Evolutionary conservation across 768 basidiomycete species (phyloP).

Genomic region (Russula vinacea): DNA sequence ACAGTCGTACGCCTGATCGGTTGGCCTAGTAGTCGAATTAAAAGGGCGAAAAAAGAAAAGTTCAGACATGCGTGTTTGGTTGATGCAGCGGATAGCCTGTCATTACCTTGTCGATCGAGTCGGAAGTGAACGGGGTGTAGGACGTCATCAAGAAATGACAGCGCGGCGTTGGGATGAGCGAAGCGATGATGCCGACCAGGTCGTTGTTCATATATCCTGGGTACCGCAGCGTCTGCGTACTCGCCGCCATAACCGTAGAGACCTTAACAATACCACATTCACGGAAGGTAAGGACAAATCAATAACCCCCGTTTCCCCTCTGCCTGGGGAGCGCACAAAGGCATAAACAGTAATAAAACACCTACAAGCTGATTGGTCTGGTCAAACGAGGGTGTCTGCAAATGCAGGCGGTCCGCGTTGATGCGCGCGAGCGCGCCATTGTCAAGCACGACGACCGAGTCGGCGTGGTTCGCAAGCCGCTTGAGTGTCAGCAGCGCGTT

Average conservation of each 20-base stretch:
- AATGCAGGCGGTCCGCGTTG: slow-evolving; percentile 86
- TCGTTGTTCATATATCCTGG: slow-evolving; percentile 99
- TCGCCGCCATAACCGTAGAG: slow-evolving; percentile 96
- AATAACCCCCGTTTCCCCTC: not conserved
- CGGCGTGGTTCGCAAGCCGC: slow-evolving; percentile 91
- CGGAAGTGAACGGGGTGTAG: slow-evolving; percentile 97
- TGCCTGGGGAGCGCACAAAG: not conserved
- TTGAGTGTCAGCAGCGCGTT: slow-evolving; percentile 93
- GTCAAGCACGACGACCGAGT: slow-evolving; percentile 95
- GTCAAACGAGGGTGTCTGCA: slow-evolving; percentile 83
- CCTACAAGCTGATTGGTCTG: slow-evolving; percentile 86
- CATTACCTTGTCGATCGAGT: slow-evolving; percentile 88
- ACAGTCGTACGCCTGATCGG: slow-evolving; percentile 95
- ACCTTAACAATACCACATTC: slow-evolving; percentile 49
- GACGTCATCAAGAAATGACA: slow-evolving; percentile 99
- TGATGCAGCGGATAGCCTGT: not conserved
- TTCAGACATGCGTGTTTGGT: slow-evolving; percentile 15
- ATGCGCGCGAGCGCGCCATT: slow-evolving; percentile 93
- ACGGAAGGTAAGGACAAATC: not conserved
- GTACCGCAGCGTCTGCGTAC: slow-evolving; percentile 94
- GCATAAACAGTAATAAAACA: not conserved
- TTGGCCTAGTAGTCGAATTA: slow-evolving; percentile 67
- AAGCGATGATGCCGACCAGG: slow-evolving; percentile 93
- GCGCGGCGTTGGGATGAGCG: slow-evolving; percentile 92
- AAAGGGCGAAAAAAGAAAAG: not conserved